Base-by-base conservation (phyloP, 148 eudicot genomes). In the Diospyros kaki region DNA sequence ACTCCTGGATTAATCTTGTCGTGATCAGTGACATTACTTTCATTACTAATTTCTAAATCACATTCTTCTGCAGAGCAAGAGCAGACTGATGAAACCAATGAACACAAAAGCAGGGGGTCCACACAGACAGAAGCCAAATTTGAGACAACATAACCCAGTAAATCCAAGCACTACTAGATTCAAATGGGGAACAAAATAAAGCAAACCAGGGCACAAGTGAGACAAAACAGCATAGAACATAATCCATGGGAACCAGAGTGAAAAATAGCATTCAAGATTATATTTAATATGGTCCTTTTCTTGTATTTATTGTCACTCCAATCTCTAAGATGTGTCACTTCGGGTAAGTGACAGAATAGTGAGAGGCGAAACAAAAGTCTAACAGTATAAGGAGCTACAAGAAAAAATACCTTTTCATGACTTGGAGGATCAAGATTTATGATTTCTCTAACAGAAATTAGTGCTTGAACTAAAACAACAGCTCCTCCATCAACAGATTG, bases 391-490 rank as follows among this genome's bases (percentile, higher is more conserved):
- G 56, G 68, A 61, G 50, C 5, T 6, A 18, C 58, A 45, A 68
- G 64, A 73, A 48, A 28, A 71, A 83, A 58, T 79, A 95, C 99
- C 89, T 87, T 89, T 76, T 95, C 99, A 78, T 88, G 87, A 66
- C 80, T 71, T n/a, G 72, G 73, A 41, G 97, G 94, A 78, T 95
- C 96, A 77, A 84, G 91, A 81, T 79, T 81, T 79, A 95, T 83
- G 76, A 95, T 88, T 75, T 88, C 77, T 79, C 83, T 91, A 51
- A 95, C 82, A 53, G 97, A 92, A 82, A 88, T 82, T 66, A 95
- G 89, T 17, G 93, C 96, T 84, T 92, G 99, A 74, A 88, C 84
- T 73, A 92, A 85, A 79, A 95, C 79, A 69, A 79, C 83, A 39
- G 87, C 90, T 80, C 90, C 99, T 77, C 76, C 96, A 68, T 85